Base-by-base conservation (phyloP, 2,329 filamentous ascomycete genomes). In the Xylariaceae sp. region DNA sequence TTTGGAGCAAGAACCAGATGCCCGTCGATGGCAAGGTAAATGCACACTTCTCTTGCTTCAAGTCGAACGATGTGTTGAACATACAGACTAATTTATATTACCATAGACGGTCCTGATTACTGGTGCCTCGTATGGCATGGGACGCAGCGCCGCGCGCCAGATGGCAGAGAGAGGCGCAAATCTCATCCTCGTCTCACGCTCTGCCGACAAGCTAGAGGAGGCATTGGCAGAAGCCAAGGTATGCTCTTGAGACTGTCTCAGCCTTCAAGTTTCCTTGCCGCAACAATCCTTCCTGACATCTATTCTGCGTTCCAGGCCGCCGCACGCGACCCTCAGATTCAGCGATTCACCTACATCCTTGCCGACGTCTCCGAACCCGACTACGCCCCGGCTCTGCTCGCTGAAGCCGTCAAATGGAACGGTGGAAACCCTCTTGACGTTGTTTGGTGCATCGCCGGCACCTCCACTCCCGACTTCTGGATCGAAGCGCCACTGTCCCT, bases 121-220 rank as follows among this genome's bases (percentile, higher is more conserved):
- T 0, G 94, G 94, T 43, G 91, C 87, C 31, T 97, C 94, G 0
- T 89, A 97, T 66, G 94, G 94, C 52, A 90, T 97, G 87, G 94
- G 94, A 54, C 84, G 86, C 61, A 83, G 84, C 47, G 82, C 86
- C 17, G 91, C 87, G 5, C 79, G 83, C 47, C 79, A 91, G 60
- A 82, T 99, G 42, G 81, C 93, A 2, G 75, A 81, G 45, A 92
- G 91, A 69, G 94, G 94, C 43, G 93, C 94, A 54, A 90, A 91
- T 69, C 69, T 99, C 50, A 83, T 96, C 57, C 84, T 97, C 58
- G 86, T 97, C 46, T 87, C 93, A 13, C 88, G 94, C 49, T 89
- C 86, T 60, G 75, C 82, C 12, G 74, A 74, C 52, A 95, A 93
- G 69, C 88, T 99, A 19, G 77, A 89, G 59, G 75, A 77, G 36